Conservation (phyloP, 768 basidiomycete species). For the Kwoniella botswanensis region DNA sequence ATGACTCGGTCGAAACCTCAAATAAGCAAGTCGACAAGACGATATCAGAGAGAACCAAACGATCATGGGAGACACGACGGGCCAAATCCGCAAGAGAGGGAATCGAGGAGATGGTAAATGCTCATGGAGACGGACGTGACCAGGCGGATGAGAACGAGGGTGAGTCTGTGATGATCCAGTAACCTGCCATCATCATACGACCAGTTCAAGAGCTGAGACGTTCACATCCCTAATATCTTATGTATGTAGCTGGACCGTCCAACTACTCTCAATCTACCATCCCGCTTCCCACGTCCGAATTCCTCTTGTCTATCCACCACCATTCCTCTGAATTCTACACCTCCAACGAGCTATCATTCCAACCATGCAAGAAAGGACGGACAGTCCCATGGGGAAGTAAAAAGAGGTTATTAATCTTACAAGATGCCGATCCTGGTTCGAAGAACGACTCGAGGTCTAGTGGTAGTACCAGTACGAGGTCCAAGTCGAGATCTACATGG, state of each 20-base stretch:
- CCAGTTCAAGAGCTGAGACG: background rate
- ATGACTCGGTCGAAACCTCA: background rate
- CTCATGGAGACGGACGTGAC: background rate
- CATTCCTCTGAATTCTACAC: slow-evolving; percentile 27
- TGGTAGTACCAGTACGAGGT: background rate
- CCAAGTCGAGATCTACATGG: background rate
- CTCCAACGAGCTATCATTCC: slow-evolving; percentile 15
- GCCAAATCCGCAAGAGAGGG: slow-evolving; percentile 1
- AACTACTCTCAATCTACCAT: background rate
- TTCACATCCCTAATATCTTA: no score
- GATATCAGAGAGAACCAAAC: slow-evolving; percentile 21
- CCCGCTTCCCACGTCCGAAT: slow-evolving; percentile 23
- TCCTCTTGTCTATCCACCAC: slow-evolving; percentile 24
- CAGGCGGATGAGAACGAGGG: background rate
- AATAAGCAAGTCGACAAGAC: background rate
- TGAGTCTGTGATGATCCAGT: background rate
- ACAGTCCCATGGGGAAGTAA: slow-evolving; percentile 28
- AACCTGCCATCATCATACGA: background rate
- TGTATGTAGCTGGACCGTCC: background rate
- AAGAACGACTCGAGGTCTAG: background rate
- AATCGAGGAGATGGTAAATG: slow-evolving; percentile 2
- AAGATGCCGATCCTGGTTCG: slow-evolving; percentile 6
- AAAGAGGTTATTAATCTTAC: slow-evolving; percentile 21
- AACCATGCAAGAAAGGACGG: slow-evolving; percentile 15
- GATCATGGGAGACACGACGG: slow-evolving; percentile 25